Percentiles rank a stretch among this genome's conserved stretches.
Evolutionary conservation across 164 flowering plant species (phyloP).

Genomic region (Liriodendron chinense): DNA sequence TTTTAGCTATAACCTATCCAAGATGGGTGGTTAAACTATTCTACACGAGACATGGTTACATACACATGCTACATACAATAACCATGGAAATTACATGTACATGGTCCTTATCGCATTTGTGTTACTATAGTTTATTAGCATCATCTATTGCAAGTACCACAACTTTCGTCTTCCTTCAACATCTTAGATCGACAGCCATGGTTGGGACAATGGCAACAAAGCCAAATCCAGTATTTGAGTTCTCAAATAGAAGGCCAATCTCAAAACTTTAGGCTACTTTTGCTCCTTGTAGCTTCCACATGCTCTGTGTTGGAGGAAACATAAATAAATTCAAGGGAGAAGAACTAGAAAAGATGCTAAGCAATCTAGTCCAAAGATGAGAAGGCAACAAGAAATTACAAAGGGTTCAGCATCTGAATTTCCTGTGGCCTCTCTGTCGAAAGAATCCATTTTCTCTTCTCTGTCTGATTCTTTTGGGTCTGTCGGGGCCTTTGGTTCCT

Average conservation of each 20-base stretch:
- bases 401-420: slow-evolving; percentile 80
- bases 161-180: background rate
- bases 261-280: background rate
- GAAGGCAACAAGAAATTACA: slow-evolving; percentile 14
- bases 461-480: slow-evolving; percentile 25
- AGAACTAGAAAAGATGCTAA: background rate
- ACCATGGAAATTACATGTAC: background rate
- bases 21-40: background rate
- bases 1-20: background rate
- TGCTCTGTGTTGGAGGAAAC: slow-evolving; percentile 40
- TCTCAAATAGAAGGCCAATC: background rate
- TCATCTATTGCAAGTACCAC: background rate
- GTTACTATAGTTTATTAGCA: background rate
- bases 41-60: background rate
- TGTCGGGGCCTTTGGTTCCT: slow-evolving; percentile 14
- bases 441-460: slow-evolving; percentile 20
- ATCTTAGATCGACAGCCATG: background rate
- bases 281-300: slow-evolving; percentile 46
- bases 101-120: background rate
- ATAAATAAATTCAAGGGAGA: background rate
- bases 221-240: background rate
- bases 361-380: background rate
- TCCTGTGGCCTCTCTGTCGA: slow-evolving; percentile 25
- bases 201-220: background rate
- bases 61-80: background rate